Conservation (phyloP, 176 grass and related monocot genomes). For the Alloteropsis semialata region DNA sequence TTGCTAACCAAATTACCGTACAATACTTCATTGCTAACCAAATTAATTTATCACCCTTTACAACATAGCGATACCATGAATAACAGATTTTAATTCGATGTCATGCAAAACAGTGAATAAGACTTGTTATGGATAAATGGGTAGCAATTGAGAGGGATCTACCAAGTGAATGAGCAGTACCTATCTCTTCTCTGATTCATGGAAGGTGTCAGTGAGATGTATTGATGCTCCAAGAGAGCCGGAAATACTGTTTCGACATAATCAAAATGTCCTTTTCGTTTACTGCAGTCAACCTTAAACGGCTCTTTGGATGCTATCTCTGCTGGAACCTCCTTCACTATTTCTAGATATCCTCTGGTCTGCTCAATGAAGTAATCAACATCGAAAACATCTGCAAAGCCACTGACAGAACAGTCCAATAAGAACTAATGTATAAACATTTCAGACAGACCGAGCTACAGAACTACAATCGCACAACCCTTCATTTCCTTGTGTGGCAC, state of each 20-base stretch:
- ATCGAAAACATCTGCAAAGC: conserved; percentile 92
- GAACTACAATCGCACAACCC: neutral
- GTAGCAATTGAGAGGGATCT: neutral
- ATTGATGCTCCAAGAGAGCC: conserved; percentile 68
- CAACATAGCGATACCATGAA: conserved; percentile 7
- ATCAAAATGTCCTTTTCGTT: conserved; percentile 82
- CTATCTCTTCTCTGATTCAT: conserved; percentile 94
- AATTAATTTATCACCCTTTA: neutral
- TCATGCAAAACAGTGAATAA: neutral
- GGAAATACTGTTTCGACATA: conserved; percentile 74
- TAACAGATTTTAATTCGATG: conserved; percentile 5
- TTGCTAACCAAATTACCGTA: too few species aligned
- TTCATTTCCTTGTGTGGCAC: neutral
- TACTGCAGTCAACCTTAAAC: conserved; percentile 83
- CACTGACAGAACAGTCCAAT: conserved; percentile 55
- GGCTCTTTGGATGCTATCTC: conserved; percentile 73
- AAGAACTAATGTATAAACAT: neutral
- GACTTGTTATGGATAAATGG: too few species aligned
- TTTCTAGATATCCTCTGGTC: conserved; percentile 74
- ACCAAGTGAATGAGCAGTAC: conserved; percentile 38
- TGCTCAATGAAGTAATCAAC: conserved; percentile 89
- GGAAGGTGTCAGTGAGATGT: conserved; percentile 78
- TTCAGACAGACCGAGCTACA: conserved; percentile 11
- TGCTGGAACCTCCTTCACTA: conserved; percentile 71
- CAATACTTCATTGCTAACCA: too few species aligned